Base-by-base conservation (phyloP, 1,139 yeast species). In the Sugiyamaella pinicola region DNA sequence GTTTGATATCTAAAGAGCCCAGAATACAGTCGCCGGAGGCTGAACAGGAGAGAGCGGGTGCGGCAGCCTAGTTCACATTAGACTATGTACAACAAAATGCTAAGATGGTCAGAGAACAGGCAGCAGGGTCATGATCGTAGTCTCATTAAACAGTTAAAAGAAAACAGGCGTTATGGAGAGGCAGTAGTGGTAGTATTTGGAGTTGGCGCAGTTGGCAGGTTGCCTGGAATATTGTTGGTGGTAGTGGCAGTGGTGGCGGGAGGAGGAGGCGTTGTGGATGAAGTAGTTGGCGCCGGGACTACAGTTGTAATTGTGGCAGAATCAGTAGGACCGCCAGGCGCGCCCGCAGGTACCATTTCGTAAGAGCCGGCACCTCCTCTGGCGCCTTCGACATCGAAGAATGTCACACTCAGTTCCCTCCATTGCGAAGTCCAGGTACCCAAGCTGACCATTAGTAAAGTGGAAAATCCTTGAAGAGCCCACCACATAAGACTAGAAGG, bases 371-470 rank as follows among this genome's bases (percentile, higher is more conserved):
- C 46, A 43, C 15, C 15, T 8, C 26, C 19, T 24, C 46, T 17
- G 12, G 43, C 9, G 12, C 38, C 33, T 21, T 42, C 44, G 8
- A 52, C 33, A 56, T 89, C 95, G 63, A 93, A 93, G 65, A 91
- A 93, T 0, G 96, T 88, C 31, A 88, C 87, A 61, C 95, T 75
- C 55, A 90, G 74, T 68, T 90, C 97, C 58, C 84, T 81, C 96
- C 96, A 89, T 62, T 95, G 79, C 0, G 95, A 82, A 48, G 88
- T 81, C 79, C 90, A 89, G 0, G 95, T 87, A 0, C 96, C 96
- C 58, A 91, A 75, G 10, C 85, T 76, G 17, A 89, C 87, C 75
- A 91, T 76, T 13, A 89, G 69, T 1, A 80, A 71, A 1, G 87
- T 82, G 47, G 95, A 86, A 10, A 81, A 69, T 0, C 82, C 65